Evolutionary conservation across 2,329 filamentous ascomycete genomes (phyloP).

Genomic region (Cucurbitaria berberidis): DNA sequence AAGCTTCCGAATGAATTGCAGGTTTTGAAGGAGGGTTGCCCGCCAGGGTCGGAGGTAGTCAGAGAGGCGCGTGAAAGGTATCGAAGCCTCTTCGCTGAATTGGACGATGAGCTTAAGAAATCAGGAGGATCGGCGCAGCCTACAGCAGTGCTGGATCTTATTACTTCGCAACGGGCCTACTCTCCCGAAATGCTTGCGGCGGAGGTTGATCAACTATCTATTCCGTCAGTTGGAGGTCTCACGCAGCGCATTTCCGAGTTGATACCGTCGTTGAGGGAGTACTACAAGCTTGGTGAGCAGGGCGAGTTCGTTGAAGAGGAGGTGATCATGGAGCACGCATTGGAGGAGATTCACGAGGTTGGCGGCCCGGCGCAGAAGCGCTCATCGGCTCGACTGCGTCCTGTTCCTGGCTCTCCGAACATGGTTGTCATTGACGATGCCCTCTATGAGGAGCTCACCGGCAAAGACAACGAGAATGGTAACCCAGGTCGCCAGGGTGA

Average conservation of each 20-base stretch:
- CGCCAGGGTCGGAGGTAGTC: slow-evolving; percentile 44
- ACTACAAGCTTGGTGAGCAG: slow-evolving; percentile 45
- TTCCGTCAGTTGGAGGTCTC: slow-evolving; percentile 54
- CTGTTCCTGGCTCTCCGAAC: slow-evolving; percentile 40
- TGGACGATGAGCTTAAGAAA: slow-evolving; percentile 45
- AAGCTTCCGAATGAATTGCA: slow-evolving; percentile 29
- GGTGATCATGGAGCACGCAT: slow-evolving; percentile 45
- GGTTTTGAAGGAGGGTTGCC: slow-evolving; percentile 39
- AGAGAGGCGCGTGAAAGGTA: slow-evolving; percentile 53
- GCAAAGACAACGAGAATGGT: slow-evolving; percentile 22
- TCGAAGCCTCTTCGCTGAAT: slow-evolving; percentile 53
- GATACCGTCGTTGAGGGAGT: slow-evolving; percentile 51
- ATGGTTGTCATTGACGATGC: slow-evolving; percentile 44
- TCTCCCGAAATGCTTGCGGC: slow-evolving; percentile 49
- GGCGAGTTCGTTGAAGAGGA: slow-evolving; percentile 45
- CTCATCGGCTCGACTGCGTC: slow-evolving; percentile 44
- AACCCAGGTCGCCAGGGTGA: slow-evolving; percentile 9
- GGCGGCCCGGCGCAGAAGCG: slow-evolving; percentile 38
- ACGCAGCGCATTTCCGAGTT: slow-evolving; percentile 55
- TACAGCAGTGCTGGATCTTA: slow-evolving; percentile 16
- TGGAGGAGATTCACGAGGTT: slow-evolving; percentile 41
- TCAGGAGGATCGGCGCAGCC: slow-evolving; percentile 12
- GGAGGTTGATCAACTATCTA: slow-evolving; percentile 54
- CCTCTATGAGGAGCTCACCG: slow-evolving; percentile 40
- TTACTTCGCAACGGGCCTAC: slow-evolving; percentile 37